Percentiles rank a stretch among this genome's conserved stretches.
These are phyloP conservation scores for Prunella vulgaris DNA, from an alignment of 257 asterid species.

Conservation along the genomic window DNA sequence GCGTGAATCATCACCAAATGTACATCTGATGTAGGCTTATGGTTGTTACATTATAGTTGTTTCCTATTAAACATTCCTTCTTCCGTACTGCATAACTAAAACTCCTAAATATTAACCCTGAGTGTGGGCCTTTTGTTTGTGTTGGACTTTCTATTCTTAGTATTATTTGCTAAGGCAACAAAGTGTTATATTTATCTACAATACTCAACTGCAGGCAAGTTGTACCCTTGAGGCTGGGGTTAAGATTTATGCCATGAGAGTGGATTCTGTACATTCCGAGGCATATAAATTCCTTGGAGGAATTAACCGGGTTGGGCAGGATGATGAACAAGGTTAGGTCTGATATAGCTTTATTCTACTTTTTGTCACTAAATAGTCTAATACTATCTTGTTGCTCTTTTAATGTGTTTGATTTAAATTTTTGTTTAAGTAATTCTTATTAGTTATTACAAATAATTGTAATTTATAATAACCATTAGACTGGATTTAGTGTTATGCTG, in stretches of 20 bases:
- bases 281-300: conserved; percentile 98
- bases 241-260: no score
- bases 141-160: background rate
- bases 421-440: background rate
- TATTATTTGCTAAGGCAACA: no score
- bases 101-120: no score
- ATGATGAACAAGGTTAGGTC: conserved; percentile 62
- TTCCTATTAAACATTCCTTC: no score
- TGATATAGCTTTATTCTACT: conserved; percentile 13
- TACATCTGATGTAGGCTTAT: background rate
- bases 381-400: background rate
- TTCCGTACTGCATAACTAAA: no score
- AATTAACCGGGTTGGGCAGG: conserved; percentile 91
- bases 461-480: no score
- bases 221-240: no score
- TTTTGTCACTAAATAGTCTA: background rate
- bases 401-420: background rate
- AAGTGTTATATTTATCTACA: background rate
- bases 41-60: no score
- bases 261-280: conserved; percentile 92
- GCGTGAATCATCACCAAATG: background rate
- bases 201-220: conserved; percentile 62
- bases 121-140: no score
- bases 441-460: no score
- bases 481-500: background rate